Evolutionary conservation across 2,329 filamentous ascomycete genomes (phyloP).

Genomic region (Xylaria sp.): DNA sequence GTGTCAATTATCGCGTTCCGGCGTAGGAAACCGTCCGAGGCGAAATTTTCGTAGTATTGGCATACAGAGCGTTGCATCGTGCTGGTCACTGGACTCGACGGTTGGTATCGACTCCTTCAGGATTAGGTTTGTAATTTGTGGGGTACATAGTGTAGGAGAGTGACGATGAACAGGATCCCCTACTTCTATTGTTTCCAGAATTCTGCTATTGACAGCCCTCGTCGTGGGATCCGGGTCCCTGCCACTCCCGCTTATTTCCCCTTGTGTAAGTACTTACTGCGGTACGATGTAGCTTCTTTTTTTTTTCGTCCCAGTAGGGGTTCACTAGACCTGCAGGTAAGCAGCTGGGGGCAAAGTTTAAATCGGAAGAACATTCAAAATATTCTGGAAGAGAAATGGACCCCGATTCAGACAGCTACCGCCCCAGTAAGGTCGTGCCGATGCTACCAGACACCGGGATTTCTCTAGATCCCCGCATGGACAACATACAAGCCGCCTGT

Average conservation of each 20-base stretch:
- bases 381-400: constrained; percentile 4
- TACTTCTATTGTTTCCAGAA: no score
- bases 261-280: no score
- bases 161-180: no score
- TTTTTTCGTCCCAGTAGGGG: no score
- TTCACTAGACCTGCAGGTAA: no score
- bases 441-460: not conserved
- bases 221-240: no score
- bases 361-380: not conserved
- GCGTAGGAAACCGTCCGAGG: not conserved
- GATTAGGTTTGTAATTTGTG: no score
- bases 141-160: no score
- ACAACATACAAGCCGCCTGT: not conserved
- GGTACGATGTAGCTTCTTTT: no score
- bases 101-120: no score
- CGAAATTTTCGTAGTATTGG: not conserved
- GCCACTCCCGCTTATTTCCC: no score
- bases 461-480: not conserved
- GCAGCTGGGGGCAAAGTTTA: not conserved
- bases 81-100: not conserved
- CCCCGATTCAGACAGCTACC: not conserved
- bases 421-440: not conserved
- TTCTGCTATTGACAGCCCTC: no score
- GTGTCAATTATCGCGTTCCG: not conserved
- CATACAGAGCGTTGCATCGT: constrained; percentile 11